Conservation (phyloP, 345 rosid genomes). For the Sonneratia alba region DNA sequence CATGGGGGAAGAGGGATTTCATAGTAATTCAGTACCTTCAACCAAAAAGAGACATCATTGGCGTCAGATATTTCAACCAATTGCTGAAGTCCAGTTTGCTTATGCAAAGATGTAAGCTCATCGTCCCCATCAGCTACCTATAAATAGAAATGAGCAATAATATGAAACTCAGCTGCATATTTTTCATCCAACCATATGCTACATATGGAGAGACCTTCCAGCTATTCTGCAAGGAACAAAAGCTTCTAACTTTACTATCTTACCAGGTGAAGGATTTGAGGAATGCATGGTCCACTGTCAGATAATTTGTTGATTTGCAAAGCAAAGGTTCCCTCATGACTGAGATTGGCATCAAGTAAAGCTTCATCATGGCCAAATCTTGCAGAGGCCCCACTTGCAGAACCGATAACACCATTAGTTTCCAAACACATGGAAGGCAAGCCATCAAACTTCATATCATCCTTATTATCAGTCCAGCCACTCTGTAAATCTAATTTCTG, state of each 20-base stretch:
- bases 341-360: slow-evolving; percentile 35
- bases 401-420: slow-evolving; percentile 35
- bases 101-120: slow-evolving; percentile 43
- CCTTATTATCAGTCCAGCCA: slow-evolving; percentile 35
- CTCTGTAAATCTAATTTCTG: slow-evolving; percentile 30
- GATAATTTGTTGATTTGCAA: slow-evolving; percentile 39
- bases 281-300: slow-evolving; percentile 75
- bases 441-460: slow-evolving; percentile 40
- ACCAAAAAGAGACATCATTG: slow-evolving; percentile 66
- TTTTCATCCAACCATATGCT: background rate
- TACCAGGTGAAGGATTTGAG: slow-evolving; percentile 90
- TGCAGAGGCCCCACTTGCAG: slow-evolving; percentile 30
- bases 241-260: slow-evolving; percentile 8
- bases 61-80: slow-evolving; percentile 67
- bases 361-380: slow-evolving; percentile 29
- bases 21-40: slow-evolving; percentile 35
- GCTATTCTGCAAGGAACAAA: background rate
- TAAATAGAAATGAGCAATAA: background rate
- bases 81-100: slow-evolving; percentile 68
- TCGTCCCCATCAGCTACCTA: slow-evolving; percentile 68
- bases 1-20: background rate
- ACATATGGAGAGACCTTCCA: background rate
- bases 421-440: slow-evolving; percentile 38
- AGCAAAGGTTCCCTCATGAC: slow-evolving; percentile 33
- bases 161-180: background rate